A percentile compares a stretch with the other conserved stretches of the same genome.
phyloP scores from a whole-genome alignment of 768 basidiomycete genomes.

The Boletus sp. region DNA sequence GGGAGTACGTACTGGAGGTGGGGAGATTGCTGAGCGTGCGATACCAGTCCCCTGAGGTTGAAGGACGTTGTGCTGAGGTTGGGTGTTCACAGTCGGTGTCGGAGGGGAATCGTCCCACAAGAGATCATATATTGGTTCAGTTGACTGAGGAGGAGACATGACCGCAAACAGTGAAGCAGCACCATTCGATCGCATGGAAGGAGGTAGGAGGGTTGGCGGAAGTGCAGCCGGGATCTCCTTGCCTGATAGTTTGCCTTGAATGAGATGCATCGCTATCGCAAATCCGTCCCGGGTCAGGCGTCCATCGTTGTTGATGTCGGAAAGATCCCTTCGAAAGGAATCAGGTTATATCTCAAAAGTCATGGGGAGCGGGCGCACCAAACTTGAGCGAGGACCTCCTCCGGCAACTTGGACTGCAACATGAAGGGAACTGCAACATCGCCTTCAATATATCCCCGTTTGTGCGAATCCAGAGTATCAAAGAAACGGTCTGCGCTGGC shows the following conservation, averaged over 20 bases:
- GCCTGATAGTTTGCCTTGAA: slow-evolving; percentile 81
- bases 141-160: slow-evolving; percentile 35
- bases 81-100: slow-evolving; percentile 38
- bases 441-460: slow-evolving; percentile 82
- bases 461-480: slow-evolving; percentile 72
- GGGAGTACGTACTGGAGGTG: slow-evolving; percentile 28
- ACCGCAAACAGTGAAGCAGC: slow-evolving; percentile 38
- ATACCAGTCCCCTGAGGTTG: slow-evolving; percentile 41
- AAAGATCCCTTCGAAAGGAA: slow-evolving; percentile 70
- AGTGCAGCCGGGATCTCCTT: slow-evolving; percentile 71
- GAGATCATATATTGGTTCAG: slow-evolving; percentile 44
- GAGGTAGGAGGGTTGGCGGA: slow-evolving; percentile 76
- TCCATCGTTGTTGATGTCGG: slow-evolving; percentile 88
- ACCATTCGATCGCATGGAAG: slow-evolving; percentile 60
- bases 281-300: slow-evolving; percentile 87
- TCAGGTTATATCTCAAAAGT: background rate
- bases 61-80: slow-evolving; percentile 24
- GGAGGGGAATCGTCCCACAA: slow-evolving; percentile 56
- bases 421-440: slow-evolving; percentile 96
- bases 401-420: slow-evolving; percentile 82
- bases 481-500: slow-evolving; percentile 76
- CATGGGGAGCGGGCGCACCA: slow-evolving; percentile 59
- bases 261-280: slow-evolving; percentile 93
- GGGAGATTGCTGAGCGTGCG: slow-evolving; percentile 25
- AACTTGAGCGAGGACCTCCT: slow-evolving; percentile 81